Conservation (phyloP, 768 basidiomycete species). For the Mycena rosella region DNA sequence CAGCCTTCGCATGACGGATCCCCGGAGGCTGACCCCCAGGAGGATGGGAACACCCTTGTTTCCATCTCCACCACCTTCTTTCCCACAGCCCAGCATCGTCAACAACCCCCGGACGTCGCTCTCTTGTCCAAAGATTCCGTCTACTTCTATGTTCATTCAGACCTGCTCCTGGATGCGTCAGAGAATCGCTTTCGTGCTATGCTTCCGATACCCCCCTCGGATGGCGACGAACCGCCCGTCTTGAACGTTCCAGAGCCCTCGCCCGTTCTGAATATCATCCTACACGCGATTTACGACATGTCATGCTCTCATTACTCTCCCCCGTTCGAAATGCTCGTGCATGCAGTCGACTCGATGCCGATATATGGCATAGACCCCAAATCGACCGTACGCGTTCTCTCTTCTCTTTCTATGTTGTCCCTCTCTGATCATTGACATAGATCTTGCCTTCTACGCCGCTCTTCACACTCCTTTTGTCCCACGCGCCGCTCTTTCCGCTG, state of each 20-base stretch:
- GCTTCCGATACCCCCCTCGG: conserved; percentile 59
- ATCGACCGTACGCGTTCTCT: conserved; percentile 30
- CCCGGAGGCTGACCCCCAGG: conserved; percentile 53
- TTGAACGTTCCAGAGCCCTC: conserved; percentile 72
- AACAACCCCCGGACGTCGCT: conserved; percentile 71
- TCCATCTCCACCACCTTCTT: conserved; percentile 89
- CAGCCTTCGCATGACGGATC: conserved; percentile 63
- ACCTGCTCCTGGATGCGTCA: conserved; percentile 70
- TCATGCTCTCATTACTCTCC: conserved; percentile 84
- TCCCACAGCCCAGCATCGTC: conserved; percentile 72
- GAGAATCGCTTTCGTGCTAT: conserved; percentile 73
- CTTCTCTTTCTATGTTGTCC: neutral
- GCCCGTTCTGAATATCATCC: conserved; percentile 73
- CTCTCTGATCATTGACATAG: conserved; percentile 29
- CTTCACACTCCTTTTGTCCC: conserved; percentile 70
- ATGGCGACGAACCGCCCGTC: conserved; percentile 61
- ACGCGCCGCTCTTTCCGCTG: conserved; percentile 77
- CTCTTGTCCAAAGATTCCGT: conserved; percentile 81
- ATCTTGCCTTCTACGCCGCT: conserved; percentile 68
- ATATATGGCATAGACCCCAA: conserved; percentile 71
- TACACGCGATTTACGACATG: conserved; percentile 80
- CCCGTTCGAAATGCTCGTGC: conserved; percentile 66
- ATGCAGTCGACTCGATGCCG: conserved; percentile 68
- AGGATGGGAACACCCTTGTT: conserved; percentile 60
- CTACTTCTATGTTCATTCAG: conserved; percentile 85